These are phyloP conservation scores for Fusarium buharicum DNA, from an alignment of 2,329 filamentous ascomycete genomes.

Conservation along the genomic window DNA sequence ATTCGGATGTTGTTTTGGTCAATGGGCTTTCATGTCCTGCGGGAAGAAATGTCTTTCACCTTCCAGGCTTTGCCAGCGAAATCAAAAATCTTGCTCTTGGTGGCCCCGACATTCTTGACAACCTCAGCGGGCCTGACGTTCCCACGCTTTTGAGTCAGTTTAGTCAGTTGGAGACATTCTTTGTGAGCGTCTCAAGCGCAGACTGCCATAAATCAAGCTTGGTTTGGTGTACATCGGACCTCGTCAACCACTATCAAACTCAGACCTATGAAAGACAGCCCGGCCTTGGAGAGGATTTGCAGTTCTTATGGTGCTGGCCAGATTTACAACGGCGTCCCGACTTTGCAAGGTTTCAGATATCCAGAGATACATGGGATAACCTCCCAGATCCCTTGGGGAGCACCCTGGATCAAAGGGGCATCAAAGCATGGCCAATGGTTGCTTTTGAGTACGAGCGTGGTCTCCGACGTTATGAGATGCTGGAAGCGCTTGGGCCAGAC, in stretches of 20 bases:
- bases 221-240: constrained; percentile 49
- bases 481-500: constrained; percentile 21
- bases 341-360: constrained; percentile 45
- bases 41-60: constrained; percentile 25
- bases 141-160: constrained; percentile 29
- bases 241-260: constrained; percentile 43
- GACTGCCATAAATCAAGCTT: constrained; percentile 26
- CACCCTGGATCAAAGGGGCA: constrained; percentile 13
- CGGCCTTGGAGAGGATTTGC: constrained; percentile 41
- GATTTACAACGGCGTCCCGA: constrained; percentile 46
- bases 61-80: constrained; percentile 47
- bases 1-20: constrained; percentile 48
- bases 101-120: constrained; percentile 2
- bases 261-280: constrained; percentile 43
- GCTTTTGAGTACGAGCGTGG: constrained; percentile 42
- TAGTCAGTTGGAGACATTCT: constrained; percentile 45
- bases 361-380: constrained; percentile 13
- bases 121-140: background rate
- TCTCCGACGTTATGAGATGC: constrained; percentile 28
- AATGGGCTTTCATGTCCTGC: constrained; percentile 9
- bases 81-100: constrained; percentile 47
- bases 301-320: constrained; percentile 50
- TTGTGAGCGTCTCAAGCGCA: constrained; percentile 24
- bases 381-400: constrained; percentile 8
- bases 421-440: constrained; percentile 48